Evolutionary conservation across 495 filamentous ascomycete species (phyloP), one percentile per base, ranked within the genome.

Genomic region (Penicillium maclennaniae): DNA sequence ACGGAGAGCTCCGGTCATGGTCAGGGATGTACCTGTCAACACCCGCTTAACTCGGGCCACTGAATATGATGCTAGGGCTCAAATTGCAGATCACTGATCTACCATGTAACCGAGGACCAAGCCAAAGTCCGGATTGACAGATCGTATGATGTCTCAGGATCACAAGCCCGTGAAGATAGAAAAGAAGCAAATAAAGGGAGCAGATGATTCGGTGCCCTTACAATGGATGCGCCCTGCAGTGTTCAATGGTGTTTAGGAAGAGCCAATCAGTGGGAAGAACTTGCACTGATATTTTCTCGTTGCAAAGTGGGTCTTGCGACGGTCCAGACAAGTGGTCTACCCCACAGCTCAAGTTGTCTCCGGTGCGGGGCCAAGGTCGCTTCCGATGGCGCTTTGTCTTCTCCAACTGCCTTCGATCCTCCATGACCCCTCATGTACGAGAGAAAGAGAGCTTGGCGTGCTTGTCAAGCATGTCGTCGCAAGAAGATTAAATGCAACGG

Each of bases 391-490:
- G 15, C 8, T 34, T 34, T 14, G 31, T 12, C 31, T 34, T 14
- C 31, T 34, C 10, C 31, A 14, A 34, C 31, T 34, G 14, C 8
- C 31, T 34, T 34, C 31, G 8, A 34, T 34, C 14, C 3, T 12
- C 10, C 31, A 14, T 34, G n/a, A 17, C 7, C 25, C 20, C 9
- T 14, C 9, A 57, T 57, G 55, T 57, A 57, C 15, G 55, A 57
- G 25, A 65, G 69, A 3, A 53, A 68, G 31, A 53, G 67, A 4
- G 67, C 69, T 27, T 70, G 65, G 46, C 61, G 65, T 44, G 69
- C 65, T 7, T 70, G 69, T 42, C 55, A 59, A 36, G 42, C 55
- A 42, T 62, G 59, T 49, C 59, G 55, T n/a, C 45, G 50, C 27
- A 55, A 53, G 36, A 62, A 62, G 36, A 43, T 54, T 44, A 59